A percentile compares a stretch with the other conserved stretches of the same genome.
These are phyloP conservation scores for Cryphonectria naterciae DNA, from an alignment of 2,329 filamentous ascomycete genomes.

Conservation along the genomic window DNA sequence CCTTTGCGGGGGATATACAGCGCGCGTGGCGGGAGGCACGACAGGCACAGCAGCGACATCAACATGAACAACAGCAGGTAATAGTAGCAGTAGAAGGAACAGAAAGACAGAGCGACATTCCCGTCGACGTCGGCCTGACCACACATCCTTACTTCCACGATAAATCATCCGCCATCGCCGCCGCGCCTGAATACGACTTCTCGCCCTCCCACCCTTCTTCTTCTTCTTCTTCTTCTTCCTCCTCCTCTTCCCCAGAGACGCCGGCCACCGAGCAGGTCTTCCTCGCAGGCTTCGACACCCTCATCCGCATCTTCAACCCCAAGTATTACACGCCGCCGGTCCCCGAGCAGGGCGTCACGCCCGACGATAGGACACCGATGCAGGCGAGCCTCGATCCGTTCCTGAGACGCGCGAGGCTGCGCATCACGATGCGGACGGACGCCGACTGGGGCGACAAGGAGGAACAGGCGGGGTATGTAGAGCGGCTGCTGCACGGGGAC, in stretches of 20 bases:
- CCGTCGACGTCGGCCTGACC: constrained; percentile 71
- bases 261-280: constrained; percentile 60
- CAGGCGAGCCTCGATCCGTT: constrained; percentile 63
- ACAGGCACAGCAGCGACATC: neutral
- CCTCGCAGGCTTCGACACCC: constrained; percentile 75
- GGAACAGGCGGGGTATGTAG: constrained; percentile 60
- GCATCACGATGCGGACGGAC: constrained; percentile 66
- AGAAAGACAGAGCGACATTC: constrained; percentile 29
- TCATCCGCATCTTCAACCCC: constrained; percentile 71
- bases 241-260: neutral
- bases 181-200: constrained; percentile 46
- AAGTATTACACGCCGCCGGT: constrained; percentile 66
- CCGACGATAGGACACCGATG: constrained; percentile 43
- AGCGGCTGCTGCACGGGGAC: constrained; percentile 48
- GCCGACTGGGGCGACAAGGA: constrained; percentile 61
- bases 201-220: neutral
- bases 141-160: constrained; percentile 74
- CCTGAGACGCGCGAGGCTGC: constrained; percentile 63
- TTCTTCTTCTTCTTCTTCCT: neutral
- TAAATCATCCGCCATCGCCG: constrained; percentile 65
- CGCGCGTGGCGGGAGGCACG: constrained; percentile 27
- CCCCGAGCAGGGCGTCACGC: neutral
- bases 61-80: neutral
- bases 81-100: neutral
- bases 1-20: constrained; percentile 63